Evolutionary conservation across 2,329 filamentous ascomycete species (phyloP), one percentile per base, ranked within the genome.

Genomic region (Neonectria magnoliae): DNA sequence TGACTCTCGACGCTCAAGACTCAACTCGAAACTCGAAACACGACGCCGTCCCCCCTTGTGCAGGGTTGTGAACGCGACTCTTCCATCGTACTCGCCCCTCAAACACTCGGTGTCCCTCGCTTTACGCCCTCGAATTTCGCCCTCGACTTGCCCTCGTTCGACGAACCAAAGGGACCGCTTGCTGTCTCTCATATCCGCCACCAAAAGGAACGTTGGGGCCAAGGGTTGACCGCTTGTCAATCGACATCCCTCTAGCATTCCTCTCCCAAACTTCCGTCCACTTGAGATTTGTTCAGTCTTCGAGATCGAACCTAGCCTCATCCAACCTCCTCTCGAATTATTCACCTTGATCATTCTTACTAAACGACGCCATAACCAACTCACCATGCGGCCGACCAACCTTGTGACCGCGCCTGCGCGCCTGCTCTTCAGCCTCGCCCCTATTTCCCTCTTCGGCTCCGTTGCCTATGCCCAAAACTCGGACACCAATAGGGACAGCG

Each of bases 391-490:
- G 59, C 75, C 73, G 10, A 56, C 67, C 64, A 73, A 69, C 53
- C 73, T 70, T 47, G 54, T 77, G 11, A 70, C 75, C 33, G 64
- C 60, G 61, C 66, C 72, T 16, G 69, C 69, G 63, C 64, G 75
- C 50, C 57, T 77, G 64, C 61, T 79, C 57, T 69, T 75, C 29
- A 68, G 71, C 20, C 47, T 78, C 18, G 64, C 68, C 20, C 70
- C 75, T 7, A 44, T 76, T 41, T 70, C 76, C 16, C 54, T 80
- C 10, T 73, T 79, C 41, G 71, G 76, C 50, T 63, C 71, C 18
- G 66, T 78, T 13, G 75, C 62, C n/a, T 67, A 76, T 59, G 80
- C 80, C n/a, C 78, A 79, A 65, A 67, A 69, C 44, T 67, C 71
- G 38, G 66, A 71, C 18, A 63, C 65, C 57, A 67, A 67, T 57